Percentiles rank a stretch among this genome's conserved stretches.
Evolutionary conservation across 2,329 filamentous ascomycete species (phyloP).

Genomic region (Macroventuria anomochaeta): DNA sequence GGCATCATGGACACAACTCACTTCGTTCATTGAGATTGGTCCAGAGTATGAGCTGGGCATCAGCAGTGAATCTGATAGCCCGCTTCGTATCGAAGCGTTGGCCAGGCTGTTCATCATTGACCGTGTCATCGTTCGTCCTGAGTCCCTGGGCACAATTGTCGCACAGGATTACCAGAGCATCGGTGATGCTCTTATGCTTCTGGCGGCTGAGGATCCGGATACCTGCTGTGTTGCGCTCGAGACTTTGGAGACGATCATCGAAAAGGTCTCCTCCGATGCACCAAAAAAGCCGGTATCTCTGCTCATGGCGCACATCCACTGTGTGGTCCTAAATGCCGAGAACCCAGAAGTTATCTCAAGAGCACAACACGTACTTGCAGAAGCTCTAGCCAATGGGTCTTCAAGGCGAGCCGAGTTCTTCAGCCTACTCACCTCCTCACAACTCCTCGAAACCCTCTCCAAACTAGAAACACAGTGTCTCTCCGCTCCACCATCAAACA

Average conservation of each 20-base stretch:
- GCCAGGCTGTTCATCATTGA: conserved; percentile 35
- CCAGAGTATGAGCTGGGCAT: conserved; percentile 25
- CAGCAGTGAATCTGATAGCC: conserved; percentile 15
- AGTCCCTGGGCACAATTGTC: conserved; percentile 16
- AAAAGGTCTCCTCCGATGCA: conserved; percentile 9
- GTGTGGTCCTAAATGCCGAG: conserved; percentile 21
- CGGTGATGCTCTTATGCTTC: conserved; percentile 30
- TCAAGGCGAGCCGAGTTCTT: conserved; percentile 27
- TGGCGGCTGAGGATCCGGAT: conserved; percentile 34
- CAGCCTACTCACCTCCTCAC: conserved; percentile 14
- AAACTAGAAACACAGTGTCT: conserved; percentile 40
- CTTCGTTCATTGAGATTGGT: conserved; percentile 26
- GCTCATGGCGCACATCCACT: conserved; percentile 32
- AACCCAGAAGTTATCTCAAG: conserved; percentile 41
- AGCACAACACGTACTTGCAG: conserved; percentile 37
- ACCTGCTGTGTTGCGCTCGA: conserved; percentile 36
- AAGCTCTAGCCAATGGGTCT: conserved; percentile 18
- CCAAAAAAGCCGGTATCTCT: conserved; percentile 25
- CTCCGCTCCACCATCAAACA: conserved; percentile 37
- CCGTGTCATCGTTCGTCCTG: conserved; percentile 30
- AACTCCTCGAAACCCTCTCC: conserved; percentile 25
- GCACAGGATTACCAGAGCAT: conserved; percentile 32
- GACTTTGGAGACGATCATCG: conserved; percentile 28
- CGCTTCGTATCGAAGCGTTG: conserved; percentile 30
- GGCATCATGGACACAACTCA: conserved; percentile 30